phyloP scores from a whole-genome alignment of 1,139 yeast genomes.

The Saccharomyces hybrid region DNA sequence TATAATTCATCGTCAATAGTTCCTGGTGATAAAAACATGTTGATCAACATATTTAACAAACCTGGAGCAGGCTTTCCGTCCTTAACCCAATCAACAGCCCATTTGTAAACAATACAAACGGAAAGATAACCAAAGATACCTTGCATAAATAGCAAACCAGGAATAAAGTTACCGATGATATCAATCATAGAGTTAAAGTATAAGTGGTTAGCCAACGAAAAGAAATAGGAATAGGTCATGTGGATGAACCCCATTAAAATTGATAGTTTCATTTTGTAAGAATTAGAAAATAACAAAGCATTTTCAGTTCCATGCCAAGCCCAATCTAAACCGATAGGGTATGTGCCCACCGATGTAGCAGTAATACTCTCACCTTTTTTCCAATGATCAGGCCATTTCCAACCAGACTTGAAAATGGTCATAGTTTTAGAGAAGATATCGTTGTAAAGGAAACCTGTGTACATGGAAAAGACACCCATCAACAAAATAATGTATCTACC shows the following conservation, averaged over 20 bases:
- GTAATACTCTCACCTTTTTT: slow-evolving; percentile 53
- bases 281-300: slow-evolving; percentile 79
- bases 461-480: slow-evolving; percentile 91
- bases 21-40: slow-evolving; percentile 95
- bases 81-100: slow-evolving; percentile 90
- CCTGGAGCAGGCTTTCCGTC: slow-evolving; percentile 81
- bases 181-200: slow-evolving; percentile 74
- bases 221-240: slow-evolving; percentile 84
- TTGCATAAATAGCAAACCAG: slow-evolving; percentile 91
- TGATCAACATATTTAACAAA: slow-evolving; percentile 84
- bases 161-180: slow-evolving; percentile 86
- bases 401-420: slow-evolving; percentile 78
- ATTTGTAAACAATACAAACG: slow-evolving; percentile 78
- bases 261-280: slow-evolving; percentile 93
- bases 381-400: slow-evolving; percentile 82
- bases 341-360: slow-evolving; percentile 61
- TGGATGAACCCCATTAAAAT: slow-evolving; percentile 91
- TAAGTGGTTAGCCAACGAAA: slow-evolving; percentile 74
- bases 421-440: slow-evolving; percentile 87
- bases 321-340: slow-evolving; percentile 83
- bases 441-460: slow-evolving; percentile 88
- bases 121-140: slow-evolving; percentile 89
- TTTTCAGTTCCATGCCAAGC: slow-evolving; percentile 98
- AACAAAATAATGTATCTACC: slow-evolving; percentile 85
- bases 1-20: slow-evolving; percentile 74